Evolutionary conservation across 495 filamentous ascomycete genomes (phyloP).

Genomic region (Aspergillus bertholletiae): DNA sequence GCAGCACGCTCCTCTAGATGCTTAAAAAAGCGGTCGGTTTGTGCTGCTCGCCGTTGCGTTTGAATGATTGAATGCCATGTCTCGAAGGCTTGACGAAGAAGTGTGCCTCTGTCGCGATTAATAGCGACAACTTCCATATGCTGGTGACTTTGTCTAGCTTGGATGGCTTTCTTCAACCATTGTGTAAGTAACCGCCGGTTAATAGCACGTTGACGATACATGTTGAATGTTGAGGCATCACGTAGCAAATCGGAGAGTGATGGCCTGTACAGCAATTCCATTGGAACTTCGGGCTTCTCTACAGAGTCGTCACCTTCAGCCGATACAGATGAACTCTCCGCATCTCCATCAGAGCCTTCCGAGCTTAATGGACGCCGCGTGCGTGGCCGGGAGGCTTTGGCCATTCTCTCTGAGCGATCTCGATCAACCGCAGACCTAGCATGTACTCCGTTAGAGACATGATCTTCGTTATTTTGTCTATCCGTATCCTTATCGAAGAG

Average conservation of each 20-base stretch:
- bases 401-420: conserved; percentile 34
- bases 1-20: conserved; percentile 58
- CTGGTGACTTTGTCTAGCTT: conserved; percentile 38
- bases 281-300: conserved; percentile 27
- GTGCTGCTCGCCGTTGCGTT: conserved; percentile 41
- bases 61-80: conserved; percentile 52
- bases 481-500: conserved; percentile 19
- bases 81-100: conserved; percentile 56
- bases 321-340: conserved; percentile 22
- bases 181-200: conserved; percentile 44
- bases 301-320: conserved; percentile 23
- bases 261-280: conserved; percentile 46
- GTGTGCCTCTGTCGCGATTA: conserved; percentile 47
- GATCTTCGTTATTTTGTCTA: conserved; percentile 16
- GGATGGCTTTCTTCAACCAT: conserved; percentile 53
- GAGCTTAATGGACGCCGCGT: conserved; percentile 23
- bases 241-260: conserved; percentile 54
- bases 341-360: conserved; percentile 20
- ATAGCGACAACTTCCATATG: conserved; percentile 48
- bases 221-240: conserved; percentile 58
- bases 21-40: conserved; percentile 59
- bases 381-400: conserved; percentile 16
- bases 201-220: conserved; percentile 46
- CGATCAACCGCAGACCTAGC: conserved; percentile 35
- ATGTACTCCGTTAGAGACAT: conserved; percentile 24